Evolutionary conservation across 148 eudicot genomes (phyloP).

Genomic region (Mesembryanthemum crystallinum): DNA sequence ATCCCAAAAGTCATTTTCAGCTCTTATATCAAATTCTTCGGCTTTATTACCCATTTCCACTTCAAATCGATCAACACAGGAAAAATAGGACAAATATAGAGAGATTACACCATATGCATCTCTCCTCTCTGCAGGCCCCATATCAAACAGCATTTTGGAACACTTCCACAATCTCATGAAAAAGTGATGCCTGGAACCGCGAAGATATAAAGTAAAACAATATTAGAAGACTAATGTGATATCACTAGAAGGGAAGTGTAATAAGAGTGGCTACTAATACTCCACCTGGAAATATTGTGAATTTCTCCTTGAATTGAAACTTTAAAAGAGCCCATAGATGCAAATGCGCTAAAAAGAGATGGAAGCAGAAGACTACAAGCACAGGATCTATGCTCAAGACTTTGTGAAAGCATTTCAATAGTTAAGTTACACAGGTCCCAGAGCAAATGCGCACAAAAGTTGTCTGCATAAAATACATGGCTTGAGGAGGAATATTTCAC

Average conservation of each 20-base stretch:
- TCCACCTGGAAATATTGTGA: constrained; percentile 57
- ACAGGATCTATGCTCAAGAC: constrained; percentile 71
- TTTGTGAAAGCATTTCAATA: constrained; percentile 67
- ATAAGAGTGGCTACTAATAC: neutral
- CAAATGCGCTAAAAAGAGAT: constrained; percentile 54
- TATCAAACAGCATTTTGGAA: constrained; percentile 61
- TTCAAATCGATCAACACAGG: constrained; percentile 35
- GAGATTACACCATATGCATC: constrained; percentile 88
- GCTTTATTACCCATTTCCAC: constrained; percentile 39
- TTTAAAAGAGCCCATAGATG: constrained; percentile 36
- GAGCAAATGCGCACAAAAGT: constrained; percentile 53
- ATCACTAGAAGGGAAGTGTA: constrained; percentile 3
- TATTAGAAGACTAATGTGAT: neutral
- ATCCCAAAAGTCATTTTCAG: constrained; percentile 76
- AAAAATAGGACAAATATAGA: constrained; percentile 65
- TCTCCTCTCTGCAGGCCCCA: constrained; percentile 78
- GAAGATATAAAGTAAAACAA: constrained; percentile 8
- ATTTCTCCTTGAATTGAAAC: constrained; percentile 49
- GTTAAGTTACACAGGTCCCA: constrained; percentile 71
- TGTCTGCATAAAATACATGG: constrained; percentile 27
- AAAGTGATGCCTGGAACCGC: constrained; percentile 51
- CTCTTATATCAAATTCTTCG: constrained; percentile 61
- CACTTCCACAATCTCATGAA: constrained; percentile 65
- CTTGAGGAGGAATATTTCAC: constrained; percentile 26
- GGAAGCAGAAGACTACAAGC: constrained; percentile 72